phyloP scores from a whole-genome alignment of 352 stramenopile species.

The Globisporangium polare region DNA sequence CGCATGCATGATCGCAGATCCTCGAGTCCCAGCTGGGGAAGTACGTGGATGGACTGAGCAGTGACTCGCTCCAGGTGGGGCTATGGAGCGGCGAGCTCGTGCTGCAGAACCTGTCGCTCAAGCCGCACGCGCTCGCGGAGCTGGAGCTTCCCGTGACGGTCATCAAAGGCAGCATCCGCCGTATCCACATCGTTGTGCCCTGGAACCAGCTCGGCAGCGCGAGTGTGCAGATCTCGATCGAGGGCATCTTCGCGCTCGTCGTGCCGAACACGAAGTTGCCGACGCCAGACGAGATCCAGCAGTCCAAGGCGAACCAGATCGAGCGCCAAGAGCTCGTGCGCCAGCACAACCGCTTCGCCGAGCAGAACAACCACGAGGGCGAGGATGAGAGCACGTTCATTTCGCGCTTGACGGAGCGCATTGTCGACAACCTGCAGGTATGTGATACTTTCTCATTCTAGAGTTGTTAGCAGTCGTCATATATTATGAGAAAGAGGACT shows the following conservation, averaged over 20 bases:
- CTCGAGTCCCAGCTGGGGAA: slow-evolving; percentile 79
- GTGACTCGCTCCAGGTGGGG: slow-evolving; percentile 77
- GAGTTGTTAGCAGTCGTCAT: background rate
- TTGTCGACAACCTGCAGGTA: slow-evolving; percentile 73
- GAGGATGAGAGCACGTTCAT: slow-evolving; percentile 82
- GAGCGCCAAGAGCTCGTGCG: slow-evolving; percentile 67
- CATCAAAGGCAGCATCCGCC: slow-evolving; percentile 47
- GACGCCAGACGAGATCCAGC: slow-evolving; percentile 40
- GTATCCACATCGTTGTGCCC: slow-evolving; percentile 77
- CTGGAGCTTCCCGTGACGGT: slow-evolving; percentile 69
- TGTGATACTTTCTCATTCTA: background rate
- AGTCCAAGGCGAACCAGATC: slow-evolving; percentile 55
- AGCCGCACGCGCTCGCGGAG: slow-evolving; percentile 74
- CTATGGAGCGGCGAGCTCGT: slow-evolving; percentile 82
- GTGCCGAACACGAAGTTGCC: slow-evolving; percentile 56
- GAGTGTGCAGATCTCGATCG: slow-evolving; percentile 70
- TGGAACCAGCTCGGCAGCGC: slow-evolving; percentile 81
- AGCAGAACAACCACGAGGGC: slow-evolving; percentile 25
- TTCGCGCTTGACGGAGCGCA: slow-evolving; percentile 65
- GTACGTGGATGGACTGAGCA: slow-evolving; percentile 73
- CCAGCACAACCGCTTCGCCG: slow-evolving; percentile 62
- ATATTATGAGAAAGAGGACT: background rate
- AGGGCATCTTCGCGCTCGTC: slow-evolving; percentile 69
- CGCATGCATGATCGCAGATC: slow-evolving; percentile 24
- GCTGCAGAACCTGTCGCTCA: slow-evolving; percentile 66